A percentile compares a stretch with the other conserved stretches of the same genome.
Evolutionary conservation across 257 asterid species (phyloP).

Genomic region (Ligustrum vulgare): DNA sequence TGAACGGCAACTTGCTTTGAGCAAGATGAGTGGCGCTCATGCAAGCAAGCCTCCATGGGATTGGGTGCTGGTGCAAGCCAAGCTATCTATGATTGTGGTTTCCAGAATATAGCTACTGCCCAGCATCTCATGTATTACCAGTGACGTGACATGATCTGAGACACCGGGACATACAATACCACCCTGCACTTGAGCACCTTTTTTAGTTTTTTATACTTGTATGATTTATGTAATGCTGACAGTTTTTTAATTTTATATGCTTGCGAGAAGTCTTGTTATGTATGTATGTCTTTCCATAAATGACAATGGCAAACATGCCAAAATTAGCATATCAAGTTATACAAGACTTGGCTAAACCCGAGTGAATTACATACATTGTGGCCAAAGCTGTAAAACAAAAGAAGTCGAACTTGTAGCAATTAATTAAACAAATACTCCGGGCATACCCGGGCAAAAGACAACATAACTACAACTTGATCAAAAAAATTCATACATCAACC

Average conservation of each 20-base stretch:
- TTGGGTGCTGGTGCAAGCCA: conserved; percentile 41
- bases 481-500: too few relatives aligned
- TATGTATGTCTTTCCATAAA: neutral
- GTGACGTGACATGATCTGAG: conserved; percentile 11
- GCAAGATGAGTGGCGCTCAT: conserved; percentile 38
- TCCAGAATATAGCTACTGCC: conserved; percentile 47
- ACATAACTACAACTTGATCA: too few relatives aligned
- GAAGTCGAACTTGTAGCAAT: too few relatives aligned
- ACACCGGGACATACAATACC: neutral
- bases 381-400: too few relatives aligned
- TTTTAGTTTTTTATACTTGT: neutral
- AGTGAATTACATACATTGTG: too few relatives aligned
- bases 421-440: too few relatives aligned
- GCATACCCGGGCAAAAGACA: too few relatives aligned
- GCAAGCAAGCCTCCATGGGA: conserved; percentile 26
- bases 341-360: too few relatives aligned
- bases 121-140: conserved; percentile 58
- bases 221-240: neutral
- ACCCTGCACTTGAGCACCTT: neutral
- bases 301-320: too few relatives aligned
- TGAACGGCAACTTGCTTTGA: conserved; percentile 44
- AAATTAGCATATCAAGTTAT: too few relatives aligned
- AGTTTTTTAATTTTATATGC: neutral
- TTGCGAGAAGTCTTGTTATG: neutral
- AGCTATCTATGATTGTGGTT: conserved; percentile 55